A percentile compares a stretch with the other conserved stretches of the same genome.
Conservation (phyloP, 1,139 yeast genomes). For the Lodderomyces jiufengensis region DNA sequence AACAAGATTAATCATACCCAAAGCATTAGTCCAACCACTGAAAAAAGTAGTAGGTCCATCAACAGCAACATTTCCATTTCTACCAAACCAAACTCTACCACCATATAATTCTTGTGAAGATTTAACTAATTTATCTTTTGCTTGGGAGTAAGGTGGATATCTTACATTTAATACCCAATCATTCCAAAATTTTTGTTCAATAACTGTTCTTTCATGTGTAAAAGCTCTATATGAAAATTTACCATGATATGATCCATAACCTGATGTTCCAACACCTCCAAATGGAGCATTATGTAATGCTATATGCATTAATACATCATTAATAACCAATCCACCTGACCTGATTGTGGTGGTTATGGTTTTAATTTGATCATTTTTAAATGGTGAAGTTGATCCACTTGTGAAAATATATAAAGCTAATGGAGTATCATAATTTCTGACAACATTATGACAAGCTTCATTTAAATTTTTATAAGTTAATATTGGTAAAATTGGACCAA, state of each 20-base stretch:
- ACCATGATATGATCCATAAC: slow-evolving; percentile 81
- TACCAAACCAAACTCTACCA: slow-evolving; percentile 34
- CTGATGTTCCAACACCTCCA: slow-evolving; percentile 88
- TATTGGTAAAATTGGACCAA: slow-evolving; percentile 84
- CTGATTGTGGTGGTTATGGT: slow-evolving; percentile 51
- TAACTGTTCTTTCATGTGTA: slow-evolving; percentile 67
- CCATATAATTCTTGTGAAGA: slow-evolving; percentile 18
- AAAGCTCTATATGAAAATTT: slow-evolving; percentile 65
- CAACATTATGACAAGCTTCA: slow-evolving; percentile 37
- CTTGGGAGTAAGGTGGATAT: slow-evolving; percentile 59
- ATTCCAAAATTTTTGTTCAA: slow-evolving; percentile 65
- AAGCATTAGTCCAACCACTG: slow-evolving; percentile 29
- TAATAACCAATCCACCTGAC: slow-evolving; percentile 70
- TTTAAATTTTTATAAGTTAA: slow-evolving; percentile 50
- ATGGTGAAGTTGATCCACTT: slow-evolving; percentile 29
- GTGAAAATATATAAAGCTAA: slow-evolving; percentile 78
- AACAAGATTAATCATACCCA: slow-evolving; percentile 13
- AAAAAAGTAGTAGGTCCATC: slow-evolving; percentile 34
- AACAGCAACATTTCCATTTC: slow-evolving; percentile 30
- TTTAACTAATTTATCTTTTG: slow-evolving; percentile 29
- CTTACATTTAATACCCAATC: slow-evolving; percentile 57
- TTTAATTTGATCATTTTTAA: slow-evolving; percentile 46
- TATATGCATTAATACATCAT: slow-evolving; percentile 72
- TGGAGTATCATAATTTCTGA: slow-evolving; percentile 64
- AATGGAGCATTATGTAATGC: slow-evolving; percentile 71